Evolutionary conservation across 202 grass and related monocot genomes (phyloP).

Genomic region (Cymbopogon flexuosus): DNA sequence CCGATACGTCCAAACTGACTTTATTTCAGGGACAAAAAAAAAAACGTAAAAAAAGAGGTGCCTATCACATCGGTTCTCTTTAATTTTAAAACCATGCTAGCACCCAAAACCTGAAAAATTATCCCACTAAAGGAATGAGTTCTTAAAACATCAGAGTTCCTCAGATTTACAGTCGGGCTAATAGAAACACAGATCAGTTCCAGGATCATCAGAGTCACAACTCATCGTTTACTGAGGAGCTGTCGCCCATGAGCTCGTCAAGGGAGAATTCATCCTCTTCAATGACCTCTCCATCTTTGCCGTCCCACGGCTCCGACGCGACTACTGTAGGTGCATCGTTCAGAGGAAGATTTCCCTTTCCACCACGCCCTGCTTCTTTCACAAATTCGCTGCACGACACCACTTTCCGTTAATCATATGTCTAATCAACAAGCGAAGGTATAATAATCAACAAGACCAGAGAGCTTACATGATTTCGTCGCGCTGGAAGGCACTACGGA

Average conservation of each 20-base stretch:
- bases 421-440: not conserved
- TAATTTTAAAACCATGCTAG: slow-evolving; percentile 19
- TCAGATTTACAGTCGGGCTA: slow-evolving; percentile 41
- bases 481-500: slow-evolving; percentile 72
- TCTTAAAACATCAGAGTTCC: slow-evolving; percentile 33
- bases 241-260: slow-evolving; percentile 80
- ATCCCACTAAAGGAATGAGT: slow-evolving; percentile 1
- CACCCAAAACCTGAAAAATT: slow-evolving; percentile 18
- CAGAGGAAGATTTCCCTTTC: slow-evolving; percentile 89
- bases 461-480: slow-evolving; percentile 76
- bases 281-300: slow-evolving; percentile 78
- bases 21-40: slow-evolving; percentile 30
- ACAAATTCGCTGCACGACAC: slow-evolving; percentile 71
- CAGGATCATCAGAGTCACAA: slow-evolving; percentile 54
- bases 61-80: not conserved
- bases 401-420: not conserved
- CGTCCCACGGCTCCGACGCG: slow-evolving; percentile 82
- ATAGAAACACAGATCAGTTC: not conserved
- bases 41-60: not conserved
- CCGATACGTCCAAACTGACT: not conserved
- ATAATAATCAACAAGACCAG: not conserved
- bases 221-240: slow-evolving; percentile 58
- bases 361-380: slow-evolving; percentile 82
- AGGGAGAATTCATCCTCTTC: slow-evolving; percentile 98
- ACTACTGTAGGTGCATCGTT: slow-evolving; percentile 45